Evolutionary conservation across 2,329 filamentous ascomycete species (phyloP).

Genomic region (Neofusicoccum sp.): DNA sequence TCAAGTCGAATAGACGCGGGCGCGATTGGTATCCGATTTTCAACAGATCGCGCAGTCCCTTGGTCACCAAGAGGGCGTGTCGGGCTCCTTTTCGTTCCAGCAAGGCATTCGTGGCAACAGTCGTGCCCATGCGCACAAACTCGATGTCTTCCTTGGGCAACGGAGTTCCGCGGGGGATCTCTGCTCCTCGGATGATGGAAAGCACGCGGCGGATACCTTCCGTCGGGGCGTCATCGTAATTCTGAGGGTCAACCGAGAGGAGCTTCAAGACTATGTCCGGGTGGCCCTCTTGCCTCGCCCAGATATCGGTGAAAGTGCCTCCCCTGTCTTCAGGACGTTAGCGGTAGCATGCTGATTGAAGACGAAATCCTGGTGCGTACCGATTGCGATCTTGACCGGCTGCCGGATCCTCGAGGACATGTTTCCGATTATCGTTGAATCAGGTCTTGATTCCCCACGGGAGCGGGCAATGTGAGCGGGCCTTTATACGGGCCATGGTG

Average conservation of each 20-base stretch:
- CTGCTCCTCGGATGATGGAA: slow-evolving; percentile 68
- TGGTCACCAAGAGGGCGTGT: slow-evolving; percentile 24
- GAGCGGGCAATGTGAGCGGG: neutral
- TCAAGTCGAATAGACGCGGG: slow-evolving; percentile 27
- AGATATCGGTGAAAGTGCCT: slow-evolving; percentile 86
- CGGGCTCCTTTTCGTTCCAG: slow-evolving; percentile 22
- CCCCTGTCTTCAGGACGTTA: slow-evolving; percentile 42
- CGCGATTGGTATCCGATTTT: slow-evolving; percentile 27
- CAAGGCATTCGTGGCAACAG: slow-evolving; percentile 28
- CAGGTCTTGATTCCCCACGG: neutral
- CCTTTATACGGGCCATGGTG: neutral
- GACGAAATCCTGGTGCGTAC: neutral
- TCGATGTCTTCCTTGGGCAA: slow-evolving; percentile 84
- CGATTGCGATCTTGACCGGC: slow-evolving; percentile 11
- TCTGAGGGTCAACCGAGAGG: slow-evolving; percentile 29
- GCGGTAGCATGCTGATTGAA: neutral
- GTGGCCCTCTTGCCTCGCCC: slow-evolving; percentile 61
- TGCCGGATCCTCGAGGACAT: neutral
- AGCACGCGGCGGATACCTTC: slow-evolving; percentile 34
- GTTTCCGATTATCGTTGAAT: neutral
- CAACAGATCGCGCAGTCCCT: slow-evolving; percentile 63
- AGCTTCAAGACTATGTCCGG: slow-evolving; percentile 53
- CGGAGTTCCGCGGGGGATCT: slow-evolving; percentile 75
- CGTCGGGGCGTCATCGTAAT: slow-evolving; percentile 34
- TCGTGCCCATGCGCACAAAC: slow-evolving; percentile 38